Evolutionary conservation across 768 basidiomycete genomes (phyloP), one percentile per base, ranked within the genome.

Genomic region (Sistotremastrum niveocremeum): DNA sequence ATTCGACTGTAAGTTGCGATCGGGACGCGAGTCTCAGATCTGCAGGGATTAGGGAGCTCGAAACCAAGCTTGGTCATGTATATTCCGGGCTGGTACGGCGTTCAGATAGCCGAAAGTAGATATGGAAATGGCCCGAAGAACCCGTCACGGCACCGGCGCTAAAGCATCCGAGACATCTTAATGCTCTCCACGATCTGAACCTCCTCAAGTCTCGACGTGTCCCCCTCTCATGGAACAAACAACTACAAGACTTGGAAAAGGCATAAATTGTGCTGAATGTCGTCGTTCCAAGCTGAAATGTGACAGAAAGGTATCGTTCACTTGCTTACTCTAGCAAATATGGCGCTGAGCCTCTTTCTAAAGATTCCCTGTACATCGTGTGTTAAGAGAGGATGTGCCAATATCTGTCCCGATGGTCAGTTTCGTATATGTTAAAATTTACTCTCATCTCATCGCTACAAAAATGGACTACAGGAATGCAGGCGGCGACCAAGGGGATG

Each of bases 151-250:
- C 20, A 20, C 20, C 20, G 20, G 20, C 20, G 20, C 20, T 20
- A 20, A 20, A 20, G 20, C 20, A 20, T 20, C 20, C 20, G 20
- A 20, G 20, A 20, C 20, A 20, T 20, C 20, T 20, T 20, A 20
- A 20, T 20, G 20, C 20, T 20, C 20, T 20, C 20, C 20, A 20
- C 20, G 20, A 20, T 20, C 20, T 20, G 20, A 20, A 20, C 20
- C 20, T 20, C 20, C 20, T 20, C 20, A 20, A 20, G 20, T 87
- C 63, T 90, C 78, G 29, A 65, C 63, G 66, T 81, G 84, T 2
- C 81, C 81, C 44, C 81, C 80, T 36, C 77, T 63, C 20, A 88
- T 65, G 55, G 81, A 85, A 41, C 84, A 63, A 11, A 84, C 88
- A 7, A 42, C 37, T 20, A 28, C 33, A 28, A 39, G n/a, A 46